phyloP scores from a whole-genome alignment of 169 alveolate genomes.

The Plasmodium relictum region DNA sequence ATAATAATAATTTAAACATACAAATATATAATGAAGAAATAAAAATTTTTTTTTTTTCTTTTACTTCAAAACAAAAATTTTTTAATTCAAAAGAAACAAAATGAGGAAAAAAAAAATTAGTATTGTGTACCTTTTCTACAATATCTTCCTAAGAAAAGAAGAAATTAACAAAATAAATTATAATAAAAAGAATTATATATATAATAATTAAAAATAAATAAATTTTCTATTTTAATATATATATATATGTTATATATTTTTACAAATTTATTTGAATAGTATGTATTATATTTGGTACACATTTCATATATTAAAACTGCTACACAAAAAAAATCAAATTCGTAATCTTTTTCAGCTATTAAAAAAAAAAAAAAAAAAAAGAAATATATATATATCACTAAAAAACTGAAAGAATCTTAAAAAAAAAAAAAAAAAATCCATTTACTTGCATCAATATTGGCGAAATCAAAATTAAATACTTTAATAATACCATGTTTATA shows the following conservation, averaged over 20 bases:
- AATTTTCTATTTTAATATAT: neutral
- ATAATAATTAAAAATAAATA: neutral
- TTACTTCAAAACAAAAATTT: constrained; percentile 73
- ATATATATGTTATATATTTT: neutral
- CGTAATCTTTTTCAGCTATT: constrained; percentile 65
- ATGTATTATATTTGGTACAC: constrained; percentile 73
- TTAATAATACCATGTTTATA: constrained; percentile 70
- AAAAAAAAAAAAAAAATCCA: neutral
- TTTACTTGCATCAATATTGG: constrained; percentile 70
- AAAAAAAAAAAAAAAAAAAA: neutral
- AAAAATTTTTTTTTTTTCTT: neutral
- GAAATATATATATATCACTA: neutral
- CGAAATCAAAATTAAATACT: constrained; percentile 62
- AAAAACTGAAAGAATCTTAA: too few species aligned
- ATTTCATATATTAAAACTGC: constrained; percentile 67
- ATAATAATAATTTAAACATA: neutral
- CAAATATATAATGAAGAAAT: neutral
- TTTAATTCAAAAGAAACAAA: constrained; percentile 73
- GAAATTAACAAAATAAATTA: neutral
- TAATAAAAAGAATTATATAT: neutral
- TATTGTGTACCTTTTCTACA: constrained; percentile 35
- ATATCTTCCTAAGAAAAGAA: constrained; percentile 39
- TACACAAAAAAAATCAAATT: constrained; percentile 62
- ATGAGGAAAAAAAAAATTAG: constrained; percentile 65
- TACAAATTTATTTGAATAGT: constrained; percentile 65